phyloP scores from a whole-genome alignment of 2,329 filamentous ascomycete genomes.

The Lecanicillium sp. region DNA sequence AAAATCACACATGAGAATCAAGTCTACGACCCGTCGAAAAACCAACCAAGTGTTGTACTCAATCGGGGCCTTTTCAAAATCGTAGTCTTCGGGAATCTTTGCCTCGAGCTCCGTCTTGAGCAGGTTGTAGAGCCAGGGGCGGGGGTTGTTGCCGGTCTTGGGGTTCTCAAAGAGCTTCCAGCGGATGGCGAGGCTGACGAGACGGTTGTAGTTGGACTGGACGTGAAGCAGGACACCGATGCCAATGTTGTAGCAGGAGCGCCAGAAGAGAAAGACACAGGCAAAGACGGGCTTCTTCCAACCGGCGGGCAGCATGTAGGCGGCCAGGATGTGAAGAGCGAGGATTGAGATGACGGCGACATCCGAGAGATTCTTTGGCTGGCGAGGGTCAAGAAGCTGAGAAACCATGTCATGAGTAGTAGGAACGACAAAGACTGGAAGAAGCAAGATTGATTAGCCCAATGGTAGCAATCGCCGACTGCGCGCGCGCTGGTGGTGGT shows the following conservation, averaged over 20 bases:
- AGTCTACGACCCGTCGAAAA: constrained; percentile 89
- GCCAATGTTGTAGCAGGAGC: constrained; percentile 85
- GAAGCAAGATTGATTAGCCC: constrained; percentile 11
- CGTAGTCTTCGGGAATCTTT: constrained; percentile 91
- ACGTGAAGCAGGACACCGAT: constrained; percentile 84
- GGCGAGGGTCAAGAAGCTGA: constrained; percentile 85
- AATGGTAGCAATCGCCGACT: background rate
- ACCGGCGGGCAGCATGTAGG: constrained; percentile 64
- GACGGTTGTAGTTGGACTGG: constrained; percentile 81
- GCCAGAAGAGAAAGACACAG: constrained; percentile 83
- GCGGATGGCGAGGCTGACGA: constrained; percentile 83
- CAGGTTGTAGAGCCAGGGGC: constrained; percentile 74
- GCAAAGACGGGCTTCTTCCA: constrained; percentile 75
- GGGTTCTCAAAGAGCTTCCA: constrained; percentile 83
- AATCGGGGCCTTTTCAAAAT: constrained; percentile 84
- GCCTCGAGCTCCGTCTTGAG: constrained; percentile 87
- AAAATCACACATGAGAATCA: constrained; percentile 99
- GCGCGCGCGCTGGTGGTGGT: constrained; percentile 5
- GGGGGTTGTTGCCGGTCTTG: constrained; percentile 70
- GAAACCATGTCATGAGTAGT: constrained; percentile 99
- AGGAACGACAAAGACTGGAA: constrained; percentile 84
- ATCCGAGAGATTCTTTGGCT: constrained; percentile 94
- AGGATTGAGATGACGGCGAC: constrained; percentile 72
- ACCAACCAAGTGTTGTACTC: constrained; percentile 99
- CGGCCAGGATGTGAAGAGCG: constrained; percentile 63